phyloP scores from a whole-genome alignment of 306 rosid genomes.

The Vigna mungo region DNA sequence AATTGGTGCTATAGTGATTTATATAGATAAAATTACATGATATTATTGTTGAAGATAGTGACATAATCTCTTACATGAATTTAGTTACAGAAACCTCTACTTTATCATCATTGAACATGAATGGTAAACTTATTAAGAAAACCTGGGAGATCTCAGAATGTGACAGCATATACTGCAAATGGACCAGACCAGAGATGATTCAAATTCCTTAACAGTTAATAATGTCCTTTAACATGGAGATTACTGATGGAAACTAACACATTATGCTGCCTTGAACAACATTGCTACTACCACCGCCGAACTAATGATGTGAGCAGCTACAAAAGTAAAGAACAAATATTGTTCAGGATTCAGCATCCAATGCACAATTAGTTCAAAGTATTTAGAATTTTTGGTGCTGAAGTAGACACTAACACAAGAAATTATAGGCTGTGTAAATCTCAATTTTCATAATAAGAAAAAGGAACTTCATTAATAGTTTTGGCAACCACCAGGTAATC shows the following conservation, averaged over 20 bases:
- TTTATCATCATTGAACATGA: background rate
- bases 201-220: slow-evolving; percentile 27
- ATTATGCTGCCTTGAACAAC: slow-evolving; percentile 21
- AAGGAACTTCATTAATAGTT: background rate
- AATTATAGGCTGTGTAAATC: background rate
- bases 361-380: slow-evolving; percentile 16
- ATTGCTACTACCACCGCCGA: slow-evolving; percentile 83
- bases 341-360: slow-evolving; percentile 36
- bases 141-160: slow-evolving; percentile 15
- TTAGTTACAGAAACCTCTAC: too few species aligned
- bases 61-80: too few species aligned
- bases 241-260: slow-evolving; percentile 27
- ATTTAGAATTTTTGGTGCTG: background rate
- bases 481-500: slow-evolving; percentile 12
- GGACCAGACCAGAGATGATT: slow-evolving; percentile 22
- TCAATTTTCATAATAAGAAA: background rate
- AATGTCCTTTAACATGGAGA: slow-evolving; percentile 31
- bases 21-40: too few species aligned
- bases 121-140: background rate
- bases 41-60: too few species aligned
- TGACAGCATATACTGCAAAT: slow-evolving; percentile 16
- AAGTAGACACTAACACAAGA: slow-evolving; percentile 7
- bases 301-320: slow-evolving; percentile 91
- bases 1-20: too few species aligned
- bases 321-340: slow-evolving; percentile 43